phyloP scores from a whole-genome alignment of 2,329 filamentous ascomycete species.

The Furcasterigmium sp. region DNA sequence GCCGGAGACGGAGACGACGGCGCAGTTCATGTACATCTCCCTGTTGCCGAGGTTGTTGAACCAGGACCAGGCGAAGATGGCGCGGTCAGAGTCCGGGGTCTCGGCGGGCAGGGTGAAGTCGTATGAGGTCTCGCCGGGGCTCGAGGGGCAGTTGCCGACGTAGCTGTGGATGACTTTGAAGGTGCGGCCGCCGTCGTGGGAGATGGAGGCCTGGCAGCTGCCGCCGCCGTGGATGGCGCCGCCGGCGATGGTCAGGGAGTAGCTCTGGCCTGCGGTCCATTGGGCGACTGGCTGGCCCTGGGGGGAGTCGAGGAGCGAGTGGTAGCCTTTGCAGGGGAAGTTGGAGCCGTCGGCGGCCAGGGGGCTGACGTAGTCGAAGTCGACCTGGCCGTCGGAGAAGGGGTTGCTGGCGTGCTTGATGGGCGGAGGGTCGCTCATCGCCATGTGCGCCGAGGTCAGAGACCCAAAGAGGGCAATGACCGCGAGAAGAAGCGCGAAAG shows the following conservation, averaged over 20 bases:
- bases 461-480: no score
- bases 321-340: slow-evolving; percentile 55
- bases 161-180: slow-evolving; percentile 46
- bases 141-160: slow-evolving; percentile 28
- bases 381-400: slow-evolving; percentile 30
- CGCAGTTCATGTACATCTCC: slow-evolving; percentile 69
- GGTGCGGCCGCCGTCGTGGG: slow-evolving; percentile 52
- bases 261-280: slow-evolving; percentile 46
- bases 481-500: no score
- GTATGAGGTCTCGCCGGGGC: slow-evolving; percentile 31
- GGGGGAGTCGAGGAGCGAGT: slow-evolving; percentile 15
- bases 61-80: slow-evolving; percentile 58
- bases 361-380: slow-evolving; percentile 52
- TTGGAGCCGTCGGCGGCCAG: slow-evolving; percentile 47
- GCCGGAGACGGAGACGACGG: slow-evolving; percentile 44
- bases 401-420: slow-evolving; percentile 9
- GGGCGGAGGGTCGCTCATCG: neutral
- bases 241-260: slow-evolving; percentile 50
- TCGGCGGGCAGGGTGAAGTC: slow-evolving; percentile 49
- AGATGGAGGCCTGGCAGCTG: slow-evolving; percentile 59
- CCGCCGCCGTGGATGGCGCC: slow-evolving; percentile 50
- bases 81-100: slow-evolving; percentile 39
- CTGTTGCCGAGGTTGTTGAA: slow-evolving; percentile 59
- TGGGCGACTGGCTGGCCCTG: slow-evolving; percentile 38
- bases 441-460: neutral